These are phyloP conservation scores for Tetragonia tetragonoides DNA, from an alignment of 148 eudicot species.

Conservation along the genomic window DNA sequence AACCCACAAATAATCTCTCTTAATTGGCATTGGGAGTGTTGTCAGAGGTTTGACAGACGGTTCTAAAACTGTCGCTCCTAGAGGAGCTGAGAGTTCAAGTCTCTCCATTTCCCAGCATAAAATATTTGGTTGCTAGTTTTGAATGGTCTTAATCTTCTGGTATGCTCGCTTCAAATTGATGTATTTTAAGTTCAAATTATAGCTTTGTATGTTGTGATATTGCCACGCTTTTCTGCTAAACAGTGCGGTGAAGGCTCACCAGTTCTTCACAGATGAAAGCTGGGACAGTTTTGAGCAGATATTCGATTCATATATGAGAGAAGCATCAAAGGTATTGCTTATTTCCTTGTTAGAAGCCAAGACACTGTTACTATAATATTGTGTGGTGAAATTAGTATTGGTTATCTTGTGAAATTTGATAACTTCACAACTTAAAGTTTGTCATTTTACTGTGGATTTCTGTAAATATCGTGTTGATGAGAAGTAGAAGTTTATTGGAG, in stretches of 20 bases:
- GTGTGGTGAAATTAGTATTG: background rate
- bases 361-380: background rate
- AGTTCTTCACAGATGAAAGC: constrained; percentile 84
- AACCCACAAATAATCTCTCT: constrained; percentile 83
- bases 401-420: background rate
- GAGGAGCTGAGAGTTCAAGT: constrained; percentile 99
- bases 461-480: background rate
- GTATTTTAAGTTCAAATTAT: constrained; percentile 7
- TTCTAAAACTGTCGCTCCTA: constrained; percentile 88
- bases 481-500: too few relatives aligned
- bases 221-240: constrained; percentile 45
- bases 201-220: constrained; percentile 39
- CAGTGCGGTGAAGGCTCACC: constrained; percentile 98
- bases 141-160: background rate
- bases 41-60: constrained; percentile 99
- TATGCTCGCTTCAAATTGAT: constrained; percentile 16
- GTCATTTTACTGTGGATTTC: background rate
- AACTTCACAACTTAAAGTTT: background rate
- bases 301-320: constrained; percentile 87
- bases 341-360: background rate
- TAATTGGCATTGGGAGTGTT: constrained; percentile 80
- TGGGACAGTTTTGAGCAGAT: constrained; percentile 89
- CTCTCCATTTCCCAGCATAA: constrained; percentile 97
- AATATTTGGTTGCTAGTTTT: constrained; percentile 7
- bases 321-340: constrained; percentile 79